Evolutionary conservation across 805 yeast species (phyloP), one percentile per base, ranked within the genome.

Genomic region (Wickerhamiella hasegawae): DNA sequence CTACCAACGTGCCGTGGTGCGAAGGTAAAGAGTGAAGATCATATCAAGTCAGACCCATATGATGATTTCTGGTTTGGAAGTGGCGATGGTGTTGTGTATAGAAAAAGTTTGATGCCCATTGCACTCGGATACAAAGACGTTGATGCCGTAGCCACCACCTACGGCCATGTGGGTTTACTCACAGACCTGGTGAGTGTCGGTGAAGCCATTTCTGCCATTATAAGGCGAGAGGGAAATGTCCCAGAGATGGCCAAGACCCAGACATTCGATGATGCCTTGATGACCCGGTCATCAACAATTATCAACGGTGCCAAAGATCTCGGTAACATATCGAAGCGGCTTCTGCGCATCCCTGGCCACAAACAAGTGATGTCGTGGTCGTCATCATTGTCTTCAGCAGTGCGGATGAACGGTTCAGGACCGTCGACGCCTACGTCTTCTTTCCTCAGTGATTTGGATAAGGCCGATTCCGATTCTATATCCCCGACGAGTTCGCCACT

Each of bases 41-140:
- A 73, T 25, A 73, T 85, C 39, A 65, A 59, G 38, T 63, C 67
- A 27, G 94, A 94, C 3, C 68, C 71, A 43, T 84, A 79, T 57
- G 72, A 68, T 42, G 76, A 80, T 46, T 77, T 82, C 46, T 71
- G 68, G 46, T 84, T 81, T 48, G 94, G 93, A 0, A 81, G 82
- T 4, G 96, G 96, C 12, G 96, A 85, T 53, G 96, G 96, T 29
- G 95, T 85, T 15, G 82, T 82, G 1, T 80, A 80, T 54, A 80
- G 77, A 44, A 70, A 70, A 42, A 77, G 84, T 78, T 56, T 80
- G 33, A 69, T 84, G 70, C 96, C 95, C 0, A 80, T 77, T 44
- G 58, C 58, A 28, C 65, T 66, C 42, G 92, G 87, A 0, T 83
- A 78, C 48, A 73, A 76, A 3, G 46, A 80, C 2, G 79, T 66